phyloP scores from a whole-genome alignment of 1,284 basidiomycete species.

The Butyriboletus pseudospeciosus region DNA sequence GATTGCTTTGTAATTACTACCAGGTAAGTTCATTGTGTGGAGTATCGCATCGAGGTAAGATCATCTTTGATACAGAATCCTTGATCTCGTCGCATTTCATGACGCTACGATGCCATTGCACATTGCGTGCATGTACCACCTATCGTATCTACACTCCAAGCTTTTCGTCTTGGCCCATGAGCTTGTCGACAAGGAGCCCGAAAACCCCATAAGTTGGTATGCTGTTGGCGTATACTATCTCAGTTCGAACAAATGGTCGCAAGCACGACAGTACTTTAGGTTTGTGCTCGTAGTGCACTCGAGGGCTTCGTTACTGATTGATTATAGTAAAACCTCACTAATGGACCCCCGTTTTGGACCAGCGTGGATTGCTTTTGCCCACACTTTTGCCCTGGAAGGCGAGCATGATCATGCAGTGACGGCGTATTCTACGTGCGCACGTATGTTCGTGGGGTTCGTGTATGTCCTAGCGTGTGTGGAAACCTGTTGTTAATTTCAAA shows the following conservation, averaged over 20 bases:
- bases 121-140: constrained; percentile 95
- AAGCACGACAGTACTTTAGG: constrained; percentile 92
- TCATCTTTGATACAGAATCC: constrained; percentile 54
- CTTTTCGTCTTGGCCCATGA: constrained; percentile 96
- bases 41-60: not conserved
- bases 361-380: constrained; percentile 96
- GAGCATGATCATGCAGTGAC: constrained; percentile 99
- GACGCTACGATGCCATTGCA: constrained; percentile 86
- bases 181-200: constrained; percentile 89
- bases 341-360: constrained; percentile 96
- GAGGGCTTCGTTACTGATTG: not conserved
- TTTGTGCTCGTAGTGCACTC: constrained; percentile 31
- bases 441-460: constrained; percentile 87
- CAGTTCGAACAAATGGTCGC: constrained; percentile 77
- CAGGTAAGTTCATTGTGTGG: constrained; percentile 44
- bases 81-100: constrained; percentile 77
- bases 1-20: constrained; percentile 90
- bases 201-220: constrained; percentile 94
- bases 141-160: constrained; percentile 84
- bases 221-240: constrained; percentile 98
- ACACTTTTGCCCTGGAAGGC: constrained; percentile 94
- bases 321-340: constrained; percentile 82
- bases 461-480: not conserved
- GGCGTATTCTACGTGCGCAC: constrained; percentile 93
- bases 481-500: constrained; percentile 4